Base-by-base conservation (phyloP, 2,329 filamentous ascomycete genomes). In the Aspergillus novoparasiticus region DNA sequence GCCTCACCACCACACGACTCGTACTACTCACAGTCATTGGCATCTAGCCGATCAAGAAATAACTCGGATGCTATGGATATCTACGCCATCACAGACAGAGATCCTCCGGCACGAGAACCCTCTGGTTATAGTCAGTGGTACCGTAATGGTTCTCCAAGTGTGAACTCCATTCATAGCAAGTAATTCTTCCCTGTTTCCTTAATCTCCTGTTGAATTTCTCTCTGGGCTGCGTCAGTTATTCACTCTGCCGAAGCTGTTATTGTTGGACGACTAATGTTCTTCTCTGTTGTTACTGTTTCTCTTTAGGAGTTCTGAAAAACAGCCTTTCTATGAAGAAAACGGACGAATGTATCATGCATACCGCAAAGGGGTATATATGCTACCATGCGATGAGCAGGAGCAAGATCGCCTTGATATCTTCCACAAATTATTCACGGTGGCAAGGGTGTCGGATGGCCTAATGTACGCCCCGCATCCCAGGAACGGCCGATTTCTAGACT, bases 331-430 rank as follows among this genome's bases (percentile, higher is more conserved):
- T 69, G 85, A 85, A 71, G 89, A 91, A 74, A 89, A 93, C 78
- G 89, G 87, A 23, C 86, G 91, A 59, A 82, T 82, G 65, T 94
- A 92, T 75, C 89, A 91, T 73, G 85, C 84, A 28, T 92, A 84
- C 76, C 85, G 85, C 66, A 85, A 81, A 69, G 89, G 89, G 59
- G 87, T 89, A 69, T 94, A 94, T 76, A 83, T 92, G 78, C 87
- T 90, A 66, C 92, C 92, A 26, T 90, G 91, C 75, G 92, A 95
- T 76, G 87, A 90, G 86, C 81, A 84, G 65, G 92, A 95, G 76
- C 86, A 89, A 72, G 90, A 93, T 75, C 87, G 91, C 68, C 85
- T 94, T 73, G 92, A 96, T 73, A 89, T 94, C 54, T 90, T 93
- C 73, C 91, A 96, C 81, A 91, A 92, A 72, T 82, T 94, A 69